phyloP scores from a whole-genome alignment of 352 stramenopile genomes.

The Phytophthora parvispora region DNA sequence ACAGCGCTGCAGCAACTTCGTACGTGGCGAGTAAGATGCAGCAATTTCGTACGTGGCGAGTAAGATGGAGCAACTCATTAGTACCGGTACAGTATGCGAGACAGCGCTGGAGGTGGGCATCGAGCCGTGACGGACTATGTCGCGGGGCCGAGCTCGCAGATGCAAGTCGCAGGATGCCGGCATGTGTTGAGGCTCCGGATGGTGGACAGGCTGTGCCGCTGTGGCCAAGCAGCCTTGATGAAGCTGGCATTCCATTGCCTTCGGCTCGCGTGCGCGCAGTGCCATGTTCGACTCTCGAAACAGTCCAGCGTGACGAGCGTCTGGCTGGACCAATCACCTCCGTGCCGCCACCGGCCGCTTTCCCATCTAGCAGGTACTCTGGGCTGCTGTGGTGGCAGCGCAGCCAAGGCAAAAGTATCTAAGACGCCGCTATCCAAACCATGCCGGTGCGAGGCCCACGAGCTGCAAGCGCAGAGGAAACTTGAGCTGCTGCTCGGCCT shows the following conservation, averaged over 20 bases:
- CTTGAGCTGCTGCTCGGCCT: conserved; percentile 7
- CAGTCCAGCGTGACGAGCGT: neutral
- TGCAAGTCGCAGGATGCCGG: neutral
- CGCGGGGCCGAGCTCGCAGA: too few species aligned
- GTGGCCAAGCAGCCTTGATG: too few species aligned
- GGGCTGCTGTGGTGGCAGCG: neutral
- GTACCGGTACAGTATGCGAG: too few species aligned
- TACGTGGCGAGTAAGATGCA: too few species aligned
- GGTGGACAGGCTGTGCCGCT: conserved; percentile 3
- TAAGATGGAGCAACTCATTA: too few species aligned
- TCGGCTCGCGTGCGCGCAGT: neutral
- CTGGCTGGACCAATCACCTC: neutral
- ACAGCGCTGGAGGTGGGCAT: too few species aligned
- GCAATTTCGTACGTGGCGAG: too few species aligned
- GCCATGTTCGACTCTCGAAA: neutral
- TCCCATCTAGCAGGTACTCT: too few species aligned
- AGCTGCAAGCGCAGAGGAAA: conserved; percentile 3
- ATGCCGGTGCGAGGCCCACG: neutral
- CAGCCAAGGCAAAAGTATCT: too few species aligned
- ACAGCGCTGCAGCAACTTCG: neutral
- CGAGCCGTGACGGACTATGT: too few species aligned
- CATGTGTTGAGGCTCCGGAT: neutral
- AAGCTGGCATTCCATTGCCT: too few species aligned
- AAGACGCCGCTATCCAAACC: neutral
- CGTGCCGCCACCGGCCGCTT: neutral